A percentile compares a stretch with the other conserved stretches of the same genome.
Evolutionary conservation across 768 basidiomycete genomes (phyloP).

Genomic region (Russula brevipes): DNA sequence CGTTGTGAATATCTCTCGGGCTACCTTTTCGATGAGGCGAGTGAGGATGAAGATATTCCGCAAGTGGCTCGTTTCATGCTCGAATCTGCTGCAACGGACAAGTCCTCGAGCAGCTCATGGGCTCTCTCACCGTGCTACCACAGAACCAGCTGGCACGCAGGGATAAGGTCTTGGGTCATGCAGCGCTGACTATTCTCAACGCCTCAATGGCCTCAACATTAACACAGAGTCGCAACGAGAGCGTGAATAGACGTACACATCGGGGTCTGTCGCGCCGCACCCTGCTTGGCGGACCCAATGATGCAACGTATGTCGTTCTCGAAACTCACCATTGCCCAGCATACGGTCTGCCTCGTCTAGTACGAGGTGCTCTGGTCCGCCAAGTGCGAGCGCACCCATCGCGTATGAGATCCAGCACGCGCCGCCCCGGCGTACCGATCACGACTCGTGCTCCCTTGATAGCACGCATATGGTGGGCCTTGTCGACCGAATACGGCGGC

Average conservation of each 20-base stretch:
- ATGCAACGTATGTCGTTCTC: conserved; percentile 96
- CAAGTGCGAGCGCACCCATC: conserved; percentile 83
- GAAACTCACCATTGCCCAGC: conserved; percentile 95
- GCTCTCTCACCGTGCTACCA: conserved; percentile 54
- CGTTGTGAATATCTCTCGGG: conserved; percentile 82
- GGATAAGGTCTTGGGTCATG: conserved; percentile 86
- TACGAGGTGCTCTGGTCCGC: conserved; percentile 86
- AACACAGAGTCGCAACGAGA: background rate
- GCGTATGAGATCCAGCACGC: conserved; percentile 84
- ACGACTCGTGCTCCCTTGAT: conserved; percentile 69
- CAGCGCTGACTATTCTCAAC: conserved; percentile 73
- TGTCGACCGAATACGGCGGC: conserved; percentile 92
- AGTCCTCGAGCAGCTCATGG: conserved; percentile 62
- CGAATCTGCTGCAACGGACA: conserved; percentile 63
- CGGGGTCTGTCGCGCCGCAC: conserved; percentile 77
- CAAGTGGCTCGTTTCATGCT: conserved; percentile 69
- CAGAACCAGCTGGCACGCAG: conserved; percentile 59
- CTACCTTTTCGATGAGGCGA: conserved; percentile 82
- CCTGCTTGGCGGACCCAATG: conserved; percentile 66
- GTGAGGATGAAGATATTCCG: conserved; percentile 84
- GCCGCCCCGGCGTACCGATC: conserved; percentile 93
- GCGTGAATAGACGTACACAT: conserved; percentile 63
- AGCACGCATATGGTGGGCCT: conserved; percentile 71
- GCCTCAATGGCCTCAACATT: background rate
- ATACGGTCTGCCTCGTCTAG: conserved; percentile 98